Evolutionary conservation across 352 stramenopile species (phyloP).

Genomic region (Plasmopara halstedii): DNA sequence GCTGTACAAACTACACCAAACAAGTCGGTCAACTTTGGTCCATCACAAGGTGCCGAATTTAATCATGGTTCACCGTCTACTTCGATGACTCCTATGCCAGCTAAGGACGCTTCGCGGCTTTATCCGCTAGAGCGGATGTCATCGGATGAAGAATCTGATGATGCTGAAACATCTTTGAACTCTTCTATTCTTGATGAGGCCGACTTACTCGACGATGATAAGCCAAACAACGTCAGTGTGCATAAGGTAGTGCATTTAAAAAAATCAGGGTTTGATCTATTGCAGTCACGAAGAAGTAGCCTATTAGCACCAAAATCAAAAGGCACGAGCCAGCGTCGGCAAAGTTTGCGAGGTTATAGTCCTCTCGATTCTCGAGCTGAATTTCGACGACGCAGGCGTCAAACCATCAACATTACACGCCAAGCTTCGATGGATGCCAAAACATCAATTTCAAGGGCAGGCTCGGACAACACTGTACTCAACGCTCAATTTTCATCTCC

Average conservation of each 20-base stretch:
- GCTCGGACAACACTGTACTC: not conserved
- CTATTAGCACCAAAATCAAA: conserved; percentile 20
- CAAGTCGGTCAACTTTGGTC: conserved; percentile 82
- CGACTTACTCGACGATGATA: conserved; percentile 41
- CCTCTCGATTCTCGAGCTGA: conserved; percentile 72
- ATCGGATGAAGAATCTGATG: conserved; percentile 45
- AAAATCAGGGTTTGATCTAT: conserved; percentile 22
- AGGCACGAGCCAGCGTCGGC: conserved; percentile 36
- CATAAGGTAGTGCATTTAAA: conserved; percentile 6
- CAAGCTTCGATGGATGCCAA: conserved; percentile 3
- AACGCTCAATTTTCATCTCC: conserved; percentile 8
- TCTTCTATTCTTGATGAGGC: conserved; percentile 77
- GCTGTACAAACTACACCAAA: conserved; percentile 48
- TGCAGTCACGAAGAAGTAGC: conserved; percentile 23
- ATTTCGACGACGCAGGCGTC: conserved; percentile 40
- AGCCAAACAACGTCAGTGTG: conserved; percentile 25
- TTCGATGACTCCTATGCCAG: conserved; percentile 80
- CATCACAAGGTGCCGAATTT: conserved; percentile 70
- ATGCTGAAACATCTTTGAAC: conserved; percentile 78
- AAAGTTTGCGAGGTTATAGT: conserved; percentile 67
- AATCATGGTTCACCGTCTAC: conserved; percentile 70
- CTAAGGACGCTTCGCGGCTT: conserved; percentile 45
- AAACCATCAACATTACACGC: conserved; percentile 26
- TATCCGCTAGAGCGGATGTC: conserved; percentile 50
- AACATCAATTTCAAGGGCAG: conserved; percentile 2